Evolutionary conservation across 2,329 filamentous ascomycete genomes (phyloP).

Genomic region (Clarireedia monteithiana): DNA sequence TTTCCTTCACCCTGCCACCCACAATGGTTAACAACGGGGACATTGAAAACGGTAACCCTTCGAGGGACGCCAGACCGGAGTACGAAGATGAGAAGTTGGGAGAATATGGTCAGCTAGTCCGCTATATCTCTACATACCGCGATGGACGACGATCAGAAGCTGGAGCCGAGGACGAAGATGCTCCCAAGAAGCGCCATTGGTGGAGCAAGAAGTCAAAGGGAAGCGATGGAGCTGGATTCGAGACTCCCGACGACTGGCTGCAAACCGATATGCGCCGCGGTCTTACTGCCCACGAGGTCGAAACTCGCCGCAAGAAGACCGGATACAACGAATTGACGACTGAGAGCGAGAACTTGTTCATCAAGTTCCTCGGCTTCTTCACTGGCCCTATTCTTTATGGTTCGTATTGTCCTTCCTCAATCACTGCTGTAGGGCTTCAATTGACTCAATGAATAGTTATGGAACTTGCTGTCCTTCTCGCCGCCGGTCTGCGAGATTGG

Average conservation of each 20-base stretch:
- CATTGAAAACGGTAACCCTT: slow-evolving; percentile 4
- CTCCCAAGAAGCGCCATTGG: slow-evolving; percentile 34
- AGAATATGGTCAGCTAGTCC: slow-evolving; percentile 58
- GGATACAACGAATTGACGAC: slow-evolving; percentile 66
- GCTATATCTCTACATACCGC: slow-evolving; percentile 61
- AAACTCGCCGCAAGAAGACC: slow-evolving; percentile 54
- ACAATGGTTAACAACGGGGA: slow-evolving; percentile 8
- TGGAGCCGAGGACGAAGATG: slow-evolving; percentile 34
- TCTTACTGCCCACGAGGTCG: slow-evolving; percentile 51
- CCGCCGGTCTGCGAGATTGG: slow-evolving; percentile 68
- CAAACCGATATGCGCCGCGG: slow-evolving; percentile 59
- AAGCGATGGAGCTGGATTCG: slow-evolving; percentile 30
- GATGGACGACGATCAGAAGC: slow-evolving; percentile 41
- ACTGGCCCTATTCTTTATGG: slow-evolving; percentile 69
- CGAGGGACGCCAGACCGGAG: slow-evolving; percentile 1
- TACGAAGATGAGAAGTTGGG: slow-evolving; percentile 33
- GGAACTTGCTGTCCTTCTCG: slow-evolving; percentile 67
- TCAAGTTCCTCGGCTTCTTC: slow-evolving; percentile 71
- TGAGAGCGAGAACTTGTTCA: slow-evolving; percentile 68
- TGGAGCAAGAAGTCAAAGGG: slow-evolving; percentile 47
- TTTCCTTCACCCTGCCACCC: slow-evolving; percentile 5
- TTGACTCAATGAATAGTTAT: slow-evolving; percentile 45
- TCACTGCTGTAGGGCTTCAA: neutral
- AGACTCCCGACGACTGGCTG: slow-evolving; percentile 57
- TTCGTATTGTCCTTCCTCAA: slow-evolving; percentile 35